phyloP scores from a whole-genome alignment of 2,329 filamentous ascomycete genomes.

The Pestalotiopsis sp. region DNA sequence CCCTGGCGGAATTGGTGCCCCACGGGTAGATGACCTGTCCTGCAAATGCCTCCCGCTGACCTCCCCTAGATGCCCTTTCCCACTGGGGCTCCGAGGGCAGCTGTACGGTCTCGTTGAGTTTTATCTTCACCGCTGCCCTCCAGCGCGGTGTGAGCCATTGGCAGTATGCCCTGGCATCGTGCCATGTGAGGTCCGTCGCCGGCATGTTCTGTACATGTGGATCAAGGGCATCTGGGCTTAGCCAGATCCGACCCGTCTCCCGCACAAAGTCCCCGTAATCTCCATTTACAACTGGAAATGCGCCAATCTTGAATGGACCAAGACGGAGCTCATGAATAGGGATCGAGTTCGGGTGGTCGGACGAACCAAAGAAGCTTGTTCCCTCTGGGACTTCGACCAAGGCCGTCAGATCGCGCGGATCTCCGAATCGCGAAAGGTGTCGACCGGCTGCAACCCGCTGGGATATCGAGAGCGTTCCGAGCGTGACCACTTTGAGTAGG shows the following conservation, averaged over 20 bases:
- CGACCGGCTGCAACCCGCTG: too few relatives aligned
- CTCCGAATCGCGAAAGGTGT: too few relatives aligned
- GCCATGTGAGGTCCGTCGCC: slow-evolving; percentile 13
- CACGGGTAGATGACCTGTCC: slow-evolving; percentile 3
- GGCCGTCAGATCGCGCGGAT: too few relatives aligned
- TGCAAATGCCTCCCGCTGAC: not conserved
- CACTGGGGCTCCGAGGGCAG: slow-evolving; percentile 11
- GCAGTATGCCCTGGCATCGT: slow-evolving; percentile 8
- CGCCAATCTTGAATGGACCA: slow-evolving; percentile 1
- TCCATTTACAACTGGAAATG: slow-evolving; percentile 4
- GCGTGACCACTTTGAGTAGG: too few relatives aligned
- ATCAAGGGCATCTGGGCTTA: not conserved
- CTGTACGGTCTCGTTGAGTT: not conserved
- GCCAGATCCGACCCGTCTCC: slow-evolving; percentile 11
- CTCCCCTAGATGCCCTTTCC: slow-evolving; percentile 6
- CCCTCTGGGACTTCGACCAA: not conserved
- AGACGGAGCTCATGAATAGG: not conserved
- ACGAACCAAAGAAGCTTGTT: not conserved
- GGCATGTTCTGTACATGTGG: slow-evolving; percentile 1
- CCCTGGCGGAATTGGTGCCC: not conserved
- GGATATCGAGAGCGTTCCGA: too few relatives aligned
- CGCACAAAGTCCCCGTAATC: slow-evolving; percentile 5
- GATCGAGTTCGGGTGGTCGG: not conserved
- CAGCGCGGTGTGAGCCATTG: slow-evolving; percentile 5
- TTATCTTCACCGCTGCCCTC: not conserved